Conservation (phyloP, 192 early-diverging fungal species). For the Dissophora globulifera region DNA sequence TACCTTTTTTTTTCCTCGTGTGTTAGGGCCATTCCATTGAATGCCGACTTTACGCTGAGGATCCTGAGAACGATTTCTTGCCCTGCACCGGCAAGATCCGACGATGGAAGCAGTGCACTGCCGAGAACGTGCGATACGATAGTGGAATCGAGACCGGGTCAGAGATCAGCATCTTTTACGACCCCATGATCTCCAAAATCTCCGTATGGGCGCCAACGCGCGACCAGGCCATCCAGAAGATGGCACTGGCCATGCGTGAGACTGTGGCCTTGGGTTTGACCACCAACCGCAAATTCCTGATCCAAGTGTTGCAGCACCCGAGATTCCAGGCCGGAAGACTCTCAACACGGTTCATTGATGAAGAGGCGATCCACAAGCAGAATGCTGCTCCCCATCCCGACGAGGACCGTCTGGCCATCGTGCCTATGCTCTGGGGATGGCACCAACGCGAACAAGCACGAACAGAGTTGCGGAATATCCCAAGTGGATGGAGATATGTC, state of each 20-base stretch:
- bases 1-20: neutral
- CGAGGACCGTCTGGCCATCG: conserved; percentile 48
- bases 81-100: conserved; percentile 67
- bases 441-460: conserved; percentile 55
- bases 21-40: conserved; percentile 67
- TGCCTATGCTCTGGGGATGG: conserved; percentile 65
- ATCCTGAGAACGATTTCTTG: conserved; percentile 69
- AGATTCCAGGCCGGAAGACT: conserved; percentile 59
- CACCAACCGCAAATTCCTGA: conserved; percentile 67
- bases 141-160: conserved; percentile 63
- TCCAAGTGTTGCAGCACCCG: conserved; percentile 60
- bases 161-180: conserved; percentile 67
- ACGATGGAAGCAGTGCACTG: conserved; percentile 57
- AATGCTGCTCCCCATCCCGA: conserved; percentile 23
- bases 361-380: conserved; percentile 47
- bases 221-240: conserved; percentile 58
- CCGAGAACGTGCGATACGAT: conserved; percentile 60
- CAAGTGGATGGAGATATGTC: conserved; percentile 63
- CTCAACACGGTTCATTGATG: conserved; percentile 61
- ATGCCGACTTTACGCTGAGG: conserved; percentile 68
- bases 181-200: conserved; percentile 72
- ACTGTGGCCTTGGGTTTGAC: conserved; percentile 66
- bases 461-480: conserved; percentile 55
- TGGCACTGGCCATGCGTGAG: conserved; percentile 53
- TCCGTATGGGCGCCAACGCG: conserved; percentile 68